Percentiles rank a stretch among this genome's conserved stretches.
These are phyloP conservation scores for Clonostachys rhizophaga DNA, from an alignment of 2,329 filamentous ascomycete genomes.

Conservation along the genomic window DNA sequence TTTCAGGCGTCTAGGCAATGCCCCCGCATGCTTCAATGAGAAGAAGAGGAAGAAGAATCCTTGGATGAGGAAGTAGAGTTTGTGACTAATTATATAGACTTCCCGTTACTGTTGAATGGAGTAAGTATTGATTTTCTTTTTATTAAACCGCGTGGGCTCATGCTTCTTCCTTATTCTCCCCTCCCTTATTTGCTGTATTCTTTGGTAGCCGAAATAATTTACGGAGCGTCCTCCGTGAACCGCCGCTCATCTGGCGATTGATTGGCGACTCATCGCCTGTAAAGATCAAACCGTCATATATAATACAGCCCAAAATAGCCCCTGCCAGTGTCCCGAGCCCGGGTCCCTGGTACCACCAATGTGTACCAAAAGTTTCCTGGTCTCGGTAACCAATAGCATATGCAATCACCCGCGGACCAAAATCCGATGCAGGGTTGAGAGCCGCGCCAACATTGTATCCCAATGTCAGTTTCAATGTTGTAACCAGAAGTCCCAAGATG, in stretches of 20 bases:
- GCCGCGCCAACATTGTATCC: constrained; percentile 29
- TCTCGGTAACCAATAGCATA: constrained; percentile 20
- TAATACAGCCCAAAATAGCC: constrained; percentile 16
- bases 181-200: no score
- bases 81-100: no score
- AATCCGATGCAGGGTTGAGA: constrained; percentile 28
- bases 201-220: no score
- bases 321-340: constrained; percentile 17
- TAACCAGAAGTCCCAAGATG: constrained; percentile 24
- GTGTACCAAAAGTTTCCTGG: constrained; percentile 15
- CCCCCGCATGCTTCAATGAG: no score
- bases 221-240: no score
- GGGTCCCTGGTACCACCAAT: constrained; percentile 24
- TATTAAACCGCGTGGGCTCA: no score
- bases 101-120: no score
- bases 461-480: constrained; percentile 25
- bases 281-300: constrained; percentile 23
- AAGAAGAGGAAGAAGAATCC: no score
- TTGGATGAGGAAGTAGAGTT: no score
- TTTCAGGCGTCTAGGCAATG: no score
- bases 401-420: constrained; percentile 23
- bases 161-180: no score
- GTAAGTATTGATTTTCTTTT: no score
- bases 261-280: constrained; percentile 6
- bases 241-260: constrained; percentile 1